phyloP scores from a whole-genome alignment of 1,139 yeast species.

The Suhomyces taliae region DNA sequence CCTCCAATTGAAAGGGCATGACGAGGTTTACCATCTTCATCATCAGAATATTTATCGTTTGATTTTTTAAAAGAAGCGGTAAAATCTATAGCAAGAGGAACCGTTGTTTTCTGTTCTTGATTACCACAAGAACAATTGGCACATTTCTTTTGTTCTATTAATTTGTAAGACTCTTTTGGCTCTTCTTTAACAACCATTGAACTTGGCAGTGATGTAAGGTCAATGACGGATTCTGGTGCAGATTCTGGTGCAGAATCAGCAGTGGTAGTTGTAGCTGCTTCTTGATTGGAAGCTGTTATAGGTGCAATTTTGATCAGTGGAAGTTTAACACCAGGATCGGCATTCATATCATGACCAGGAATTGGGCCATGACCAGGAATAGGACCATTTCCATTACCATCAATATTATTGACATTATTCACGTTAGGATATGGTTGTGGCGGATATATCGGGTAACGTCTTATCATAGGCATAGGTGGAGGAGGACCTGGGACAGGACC shows the following conservation, averaged over 20 bases:
- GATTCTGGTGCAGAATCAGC: constrained; percentile 1
- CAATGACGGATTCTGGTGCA: neutral
- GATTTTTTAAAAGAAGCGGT: constrained; percentile 22
- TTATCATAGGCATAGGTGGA: constrained; percentile 1
- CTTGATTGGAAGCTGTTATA: neutral
- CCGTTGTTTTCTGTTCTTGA: neutral
- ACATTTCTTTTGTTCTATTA: neutral
- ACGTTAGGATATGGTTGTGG: neutral
- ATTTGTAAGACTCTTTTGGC: neutral
- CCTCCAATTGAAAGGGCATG: constrained; percentile 38
- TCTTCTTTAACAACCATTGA: neutral
- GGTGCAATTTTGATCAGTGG: neutral
- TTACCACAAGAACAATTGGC: constrained; percentile 1
- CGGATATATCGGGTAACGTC: constrained; percentile 5
- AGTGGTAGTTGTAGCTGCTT: constrained; percentile 2
- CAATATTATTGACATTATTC: neutral
- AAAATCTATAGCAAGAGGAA: constrained; percentile 32
- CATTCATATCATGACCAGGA: neutral
- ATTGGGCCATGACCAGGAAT: neutral
- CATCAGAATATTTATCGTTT: constrained; percentile 7
- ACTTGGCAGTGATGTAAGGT: neutral
- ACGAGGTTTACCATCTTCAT: constrained; percentile 12
- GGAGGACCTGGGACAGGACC: constrained; percentile 49
- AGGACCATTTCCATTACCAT: neutral
- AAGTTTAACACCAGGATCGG: neutral